Conservation (phyloP, 345 rosid species). For the Brassica juncea region DNA sequence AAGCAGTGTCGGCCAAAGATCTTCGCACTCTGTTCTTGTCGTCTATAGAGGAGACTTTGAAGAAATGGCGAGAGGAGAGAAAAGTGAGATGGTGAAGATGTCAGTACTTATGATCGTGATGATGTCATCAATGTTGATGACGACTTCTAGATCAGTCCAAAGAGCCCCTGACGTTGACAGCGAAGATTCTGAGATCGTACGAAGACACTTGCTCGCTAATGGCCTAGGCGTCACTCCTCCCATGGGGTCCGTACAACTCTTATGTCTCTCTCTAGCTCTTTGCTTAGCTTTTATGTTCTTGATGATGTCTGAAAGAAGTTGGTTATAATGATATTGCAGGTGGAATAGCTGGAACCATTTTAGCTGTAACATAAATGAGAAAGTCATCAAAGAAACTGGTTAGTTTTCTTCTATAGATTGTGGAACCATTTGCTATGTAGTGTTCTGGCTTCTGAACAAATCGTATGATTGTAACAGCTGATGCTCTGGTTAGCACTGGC, state of each 20-base stretch:
- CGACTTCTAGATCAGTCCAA: slow-evolving; percentile 33
- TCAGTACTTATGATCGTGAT: slow-evolving; percentile 4
- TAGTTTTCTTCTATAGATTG: not conserved
- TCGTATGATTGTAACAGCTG: slow-evolving; percentile 49
- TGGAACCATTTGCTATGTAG: not conserved
- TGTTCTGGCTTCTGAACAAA: not conserved
- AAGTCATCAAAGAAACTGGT: slow-evolving; percentile 75
- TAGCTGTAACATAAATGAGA: slow-evolving; percentile 63
- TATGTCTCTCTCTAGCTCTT: not conserved
- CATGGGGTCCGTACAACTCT: slow-evolving; percentile 56
- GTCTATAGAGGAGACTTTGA: slow-evolving; percentile 3
- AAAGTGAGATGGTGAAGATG: slow-evolving; percentile 12
- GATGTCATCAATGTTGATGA: slow-evolving; percentile 28
- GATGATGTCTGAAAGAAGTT: slow-evolving; percentile 17
- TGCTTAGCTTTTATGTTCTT: slow-evolving; percentile 3
- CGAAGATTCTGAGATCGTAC: slow-evolving; percentile 28
- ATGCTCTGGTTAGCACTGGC: slow-evolving; percentile 77
- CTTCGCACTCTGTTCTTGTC: slow-evolving; percentile 14
- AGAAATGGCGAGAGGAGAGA: slow-evolving; percentile 27
- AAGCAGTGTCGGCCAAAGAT: slow-evolving; percentile 5
- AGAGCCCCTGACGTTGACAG: not conserved
- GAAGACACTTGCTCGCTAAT: slow-evolving; percentile 59
- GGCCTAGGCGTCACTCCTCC: slow-evolving; percentile 76
- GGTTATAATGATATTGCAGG: slow-evolving; percentile 43
- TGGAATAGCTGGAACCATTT: slow-evolving; percentile 99